Percentiles rank a stretch among this genome's conserved stretches.
Conservation (phyloP, 176 grass and related monocot genomes). For the Aegilops sharonensis region DNA sequence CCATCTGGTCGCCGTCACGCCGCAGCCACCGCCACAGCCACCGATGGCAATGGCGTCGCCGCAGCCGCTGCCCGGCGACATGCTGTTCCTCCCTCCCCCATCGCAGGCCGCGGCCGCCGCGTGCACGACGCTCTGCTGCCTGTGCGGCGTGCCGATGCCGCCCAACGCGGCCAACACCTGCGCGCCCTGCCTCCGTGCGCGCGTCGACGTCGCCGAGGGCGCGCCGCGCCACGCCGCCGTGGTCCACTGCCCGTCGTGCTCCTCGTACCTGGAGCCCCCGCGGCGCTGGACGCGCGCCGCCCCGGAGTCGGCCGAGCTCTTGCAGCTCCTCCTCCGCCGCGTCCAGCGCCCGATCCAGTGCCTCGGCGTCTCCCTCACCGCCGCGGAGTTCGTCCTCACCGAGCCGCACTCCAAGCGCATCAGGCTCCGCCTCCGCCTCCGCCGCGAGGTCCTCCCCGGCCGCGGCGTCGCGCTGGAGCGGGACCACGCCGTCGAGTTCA, state of each 20-base stretch:
- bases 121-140: slow-evolving; percentile 49
- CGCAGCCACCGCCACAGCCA: neutral
- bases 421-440: slow-evolving; percentile 52
- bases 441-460: slow-evolving; percentile 41
- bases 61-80: slow-evolving; percentile 13
- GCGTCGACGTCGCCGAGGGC: slow-evolving; percentile 47
- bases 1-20: neutral
- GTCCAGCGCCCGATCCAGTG: slow-evolving; percentile 31
- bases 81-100: slow-evolving; percentile 19
- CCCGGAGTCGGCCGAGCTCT: slow-evolving; percentile 44
- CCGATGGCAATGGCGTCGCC: slow-evolving; percentile 9
- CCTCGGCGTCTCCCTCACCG: slow-evolving; percentile 29
- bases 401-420: slow-evolving; percentile 66
- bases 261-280: slow-evolving; percentile 50
- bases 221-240: slow-evolving; percentile 24
- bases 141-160: slow-evolving; percentile 49
- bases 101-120: neutral
- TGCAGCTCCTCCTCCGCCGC: slow-evolving; percentile 48
- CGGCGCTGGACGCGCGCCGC: slow-evolving; percentile 52
- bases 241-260: neutral
- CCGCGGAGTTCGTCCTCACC: slow-evolving; percentile 58
- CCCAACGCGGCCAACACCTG: slow-evolving; percentile 62
- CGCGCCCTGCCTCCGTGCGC: slow-evolving; percentile 47
- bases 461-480: slow-evolving; percentile 50
- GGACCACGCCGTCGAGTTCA: slow-evolving; percentile 47